These are phyloP conservation scores for Cladophialophora carrionii DNA, from an alignment of 2,329 filamentous ascomycete species.

Conservation along the genomic window DNA sequence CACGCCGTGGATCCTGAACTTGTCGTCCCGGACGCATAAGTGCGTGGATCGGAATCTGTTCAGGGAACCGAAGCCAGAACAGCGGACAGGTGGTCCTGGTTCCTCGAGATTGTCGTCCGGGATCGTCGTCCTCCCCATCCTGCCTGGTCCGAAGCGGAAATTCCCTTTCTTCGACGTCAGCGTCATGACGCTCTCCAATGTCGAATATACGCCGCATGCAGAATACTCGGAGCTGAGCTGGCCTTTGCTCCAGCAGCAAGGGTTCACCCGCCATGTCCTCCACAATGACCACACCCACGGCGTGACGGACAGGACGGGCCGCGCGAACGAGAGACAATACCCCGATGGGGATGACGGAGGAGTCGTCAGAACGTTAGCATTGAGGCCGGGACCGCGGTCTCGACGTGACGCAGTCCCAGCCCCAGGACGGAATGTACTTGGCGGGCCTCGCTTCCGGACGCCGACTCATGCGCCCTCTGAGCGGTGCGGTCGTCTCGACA, in stretches of 20 bases:
- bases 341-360: not conserved
- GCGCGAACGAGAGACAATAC: not conserved
- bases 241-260: constrained; percentile 21
- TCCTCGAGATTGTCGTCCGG: too few relatives aligned
- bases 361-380: not conserved
- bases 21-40: constrained; percentile 13
- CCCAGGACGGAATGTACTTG: not conserved
- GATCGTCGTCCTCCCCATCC: constrained; percentile 27
- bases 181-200: constrained; percentile 29
- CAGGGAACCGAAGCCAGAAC: not conserved
- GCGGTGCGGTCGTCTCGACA: constrained; percentile 3
- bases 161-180: constrained; percentile 15
- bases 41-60: constrained; percentile 24
- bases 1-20: constrained; percentile 26
- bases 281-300: constrained; percentile 23
- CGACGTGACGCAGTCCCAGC: not conserved
- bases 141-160: constrained; percentile 14
- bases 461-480: not conserved
- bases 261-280: constrained; percentile 19
- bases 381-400: too few relatives aligned
- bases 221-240: constrained; percentile 23
- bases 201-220: constrained; percentile 17
- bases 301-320: not conserved
- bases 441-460: not conserved
- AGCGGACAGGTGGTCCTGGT: too few relatives aligned